Base-by-base conservation (phyloP, 139 green algal species). In the Picochlorum costavermella region DNA sequence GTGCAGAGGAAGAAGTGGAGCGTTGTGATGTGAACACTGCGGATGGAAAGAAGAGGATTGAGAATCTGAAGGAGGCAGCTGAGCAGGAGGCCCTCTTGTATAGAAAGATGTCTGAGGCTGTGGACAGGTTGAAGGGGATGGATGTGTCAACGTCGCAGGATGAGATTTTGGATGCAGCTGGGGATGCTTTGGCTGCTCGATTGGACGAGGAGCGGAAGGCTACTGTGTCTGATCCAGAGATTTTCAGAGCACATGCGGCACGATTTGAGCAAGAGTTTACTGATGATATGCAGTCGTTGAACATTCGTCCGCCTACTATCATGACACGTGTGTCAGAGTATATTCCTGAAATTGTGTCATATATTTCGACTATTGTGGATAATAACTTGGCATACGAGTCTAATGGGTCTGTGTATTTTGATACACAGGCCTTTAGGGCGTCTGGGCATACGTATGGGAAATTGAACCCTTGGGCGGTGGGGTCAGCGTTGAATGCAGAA, bases 401-500 rank as follows among this genome's bases (percentile, higher is more conserved):
- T 36, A 85, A 92, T 60, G 84, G 86, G 48, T 89, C 71, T n/a
- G 90, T 98, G 13, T 97, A 98, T 78, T 99, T 99, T 76, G 90
- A 98, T 81, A 96, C 87, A 3, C 43, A 68, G 14, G 78, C 78
- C 12, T 97, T 96, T 83, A 81, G 70, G 71, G 20, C 62, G 2
- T 67, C 56, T 6, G 86, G 85, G 17, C 87, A 95, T 70, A 75
- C 70, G n/a, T 97, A 97, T 70, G 84, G 84, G 58, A 97, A 97
- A 84, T 80, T 97, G 30, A 85, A 89, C 45, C 87, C 88, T 2
- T 90, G 80, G 83, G 79, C 83, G 3, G 85, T 90, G 37, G 85
- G 83, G 8, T 76, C 72, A n/a, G 81, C 79, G 2, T 67, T 77
- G 45, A 71, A 91, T 60, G 90, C 86, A 5, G 71, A 77, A 3